phyloP scores from a whole-genome alignment of 345 rosid species.

The Tarenaya hassleriana region DNA sequence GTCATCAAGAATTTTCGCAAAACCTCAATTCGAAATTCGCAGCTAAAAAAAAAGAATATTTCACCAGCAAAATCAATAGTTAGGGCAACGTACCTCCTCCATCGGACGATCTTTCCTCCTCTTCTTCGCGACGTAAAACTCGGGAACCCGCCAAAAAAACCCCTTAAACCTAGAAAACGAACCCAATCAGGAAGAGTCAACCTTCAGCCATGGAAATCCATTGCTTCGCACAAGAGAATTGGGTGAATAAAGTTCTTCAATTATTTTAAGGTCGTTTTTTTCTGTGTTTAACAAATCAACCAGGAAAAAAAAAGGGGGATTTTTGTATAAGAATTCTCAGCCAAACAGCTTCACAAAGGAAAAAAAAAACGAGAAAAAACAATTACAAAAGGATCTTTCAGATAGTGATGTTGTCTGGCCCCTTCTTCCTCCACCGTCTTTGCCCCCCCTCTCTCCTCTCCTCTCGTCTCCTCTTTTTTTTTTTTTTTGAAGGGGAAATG shows the following conservation, averaged over 20 bases:
- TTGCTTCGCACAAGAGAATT: too few species aligned
- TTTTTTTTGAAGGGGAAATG: too few species aligned
- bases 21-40: conserved; percentile 21
- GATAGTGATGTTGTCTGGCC: too few species aligned
- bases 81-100: conserved; percentile 18
- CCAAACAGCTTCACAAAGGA: too few species aligned
- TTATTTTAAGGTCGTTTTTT: conserved; percentile 3
- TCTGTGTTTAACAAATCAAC: conserved; percentile 21
- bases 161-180: conserved; percentile 23
- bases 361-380: too few species aligned
- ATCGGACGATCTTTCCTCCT: not conserved
- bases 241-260: conserved; percentile 14
- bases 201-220: conserved; percentile 20
- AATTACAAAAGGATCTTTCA: too few species aligned
- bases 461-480: too few species aligned
- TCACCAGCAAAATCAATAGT: not conserved
- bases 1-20: not conserved
- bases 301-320: too few species aligned
- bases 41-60: not conserved
- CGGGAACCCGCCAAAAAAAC: conserved; percentile 3
- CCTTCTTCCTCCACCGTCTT: too few species aligned
- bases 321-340: too few species aligned
- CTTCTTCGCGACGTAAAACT: conserved; percentile 11
- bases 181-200: conserved; percentile 20
- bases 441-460: too few species aligned